A percentile compares a stretch with the other conserved stretches of the same genome.
Evolutionary conservation across 2,329 filamentous ascomycete genomes (phyloP).

Genomic region (Sporothrix sp.): DNA sequence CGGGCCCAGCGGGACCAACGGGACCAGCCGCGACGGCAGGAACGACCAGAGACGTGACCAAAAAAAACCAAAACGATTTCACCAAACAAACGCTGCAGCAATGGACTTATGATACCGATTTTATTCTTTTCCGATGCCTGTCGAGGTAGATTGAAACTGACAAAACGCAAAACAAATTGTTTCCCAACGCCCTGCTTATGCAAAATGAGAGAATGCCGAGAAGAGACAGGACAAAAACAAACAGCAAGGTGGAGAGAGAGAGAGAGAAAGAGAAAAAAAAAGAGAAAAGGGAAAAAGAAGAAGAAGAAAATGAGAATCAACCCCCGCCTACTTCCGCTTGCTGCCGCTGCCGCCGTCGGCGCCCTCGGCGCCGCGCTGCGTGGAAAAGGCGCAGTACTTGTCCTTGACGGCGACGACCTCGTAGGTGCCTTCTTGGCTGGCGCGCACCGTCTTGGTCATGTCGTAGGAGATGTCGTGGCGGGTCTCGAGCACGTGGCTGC

Average conservation of each 20-base stretch:
- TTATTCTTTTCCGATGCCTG: not conserved
- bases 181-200: slow-evolving; percentile 16
- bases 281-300: not conserved
- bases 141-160: not conserved
- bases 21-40: too few species aligned
- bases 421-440: slow-evolving; percentile 91
- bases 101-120: not conserved
- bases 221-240: not conserved
- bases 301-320: not conserved
- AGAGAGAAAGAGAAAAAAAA: not conserved
- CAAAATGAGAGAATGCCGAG: slow-evolving; percentile 5
- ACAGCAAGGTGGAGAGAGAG: not conserved
- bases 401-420: slow-evolving; percentile 97
- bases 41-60: not conserved
- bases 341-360: slow-evolving; percentile 27
- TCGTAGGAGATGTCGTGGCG: slow-evolving; percentile 78
- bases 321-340: slow-evolving; percentile 27
- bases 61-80: not conserved
- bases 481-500: slow-evolving; percentile 76
- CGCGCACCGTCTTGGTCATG: slow-evolving; percentile 68
- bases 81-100: too few species aligned
- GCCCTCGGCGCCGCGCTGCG: slow-evolving; percentile 46
- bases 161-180: slow-evolving; percentile 5
- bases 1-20: too few species aligned
- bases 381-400: slow-evolving; percentile 80